A percentile compares a stretch with the other conserved stretches of the same genome.
phyloP scores from a whole-genome alignment of 78 protist species.

The Cavenderia fasciculata region DNA sequence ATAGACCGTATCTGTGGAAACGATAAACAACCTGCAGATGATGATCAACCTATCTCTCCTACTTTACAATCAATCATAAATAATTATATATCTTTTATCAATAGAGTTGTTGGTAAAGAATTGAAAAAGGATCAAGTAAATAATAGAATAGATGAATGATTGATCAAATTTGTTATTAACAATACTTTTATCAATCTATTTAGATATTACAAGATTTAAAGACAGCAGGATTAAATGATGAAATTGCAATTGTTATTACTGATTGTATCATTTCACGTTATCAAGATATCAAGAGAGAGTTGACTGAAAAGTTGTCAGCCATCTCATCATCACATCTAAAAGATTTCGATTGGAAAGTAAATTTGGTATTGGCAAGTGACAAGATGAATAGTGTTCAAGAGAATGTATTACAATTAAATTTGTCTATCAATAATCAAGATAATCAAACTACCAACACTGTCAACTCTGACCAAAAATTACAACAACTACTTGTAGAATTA shows the following conservation, averaged over 20 bases:
- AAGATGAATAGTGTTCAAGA: slow-evolving; percentile 60
- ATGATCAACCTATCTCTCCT: neutral
- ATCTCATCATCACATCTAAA: slow-evolving; percentile 32
- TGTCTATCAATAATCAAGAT: slow-evolving; percentile 18
- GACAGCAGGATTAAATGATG: slow-evolving; percentile 8
- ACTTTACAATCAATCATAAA: neutral
- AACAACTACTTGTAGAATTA: slow-evolving; percentile 46
- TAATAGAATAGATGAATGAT: neutral
- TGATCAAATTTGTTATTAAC: neutral
- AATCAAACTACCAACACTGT: too few species aligned
- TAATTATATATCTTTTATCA: slow-evolving; percentile 19
- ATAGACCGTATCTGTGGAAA: slow-evolving; percentile 63
- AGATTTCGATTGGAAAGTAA: slow-evolving; percentile 78
- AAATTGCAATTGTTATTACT: neutral
- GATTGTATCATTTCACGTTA: slow-evolving; percentile 54
- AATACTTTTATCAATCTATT: neutral
- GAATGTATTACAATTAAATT: slow-evolving; percentile 49
- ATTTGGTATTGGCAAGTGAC: slow-evolving; percentile 68
- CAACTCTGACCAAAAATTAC: slow-evolving; percentile 17
- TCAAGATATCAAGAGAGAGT: slow-evolving; percentile 61
- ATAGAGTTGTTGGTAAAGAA: slow-evolving; percentile 61
- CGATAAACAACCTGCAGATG: neutral
- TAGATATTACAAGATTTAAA: slow-evolving; percentile 52
- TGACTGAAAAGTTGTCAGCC: slow-evolving; percentile 52
- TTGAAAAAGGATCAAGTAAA: slow-evolving; percentile 45